Base-by-base conservation (phyloP, 177 flowering plant genomes). In the Telopea speciosissima region DNA sequence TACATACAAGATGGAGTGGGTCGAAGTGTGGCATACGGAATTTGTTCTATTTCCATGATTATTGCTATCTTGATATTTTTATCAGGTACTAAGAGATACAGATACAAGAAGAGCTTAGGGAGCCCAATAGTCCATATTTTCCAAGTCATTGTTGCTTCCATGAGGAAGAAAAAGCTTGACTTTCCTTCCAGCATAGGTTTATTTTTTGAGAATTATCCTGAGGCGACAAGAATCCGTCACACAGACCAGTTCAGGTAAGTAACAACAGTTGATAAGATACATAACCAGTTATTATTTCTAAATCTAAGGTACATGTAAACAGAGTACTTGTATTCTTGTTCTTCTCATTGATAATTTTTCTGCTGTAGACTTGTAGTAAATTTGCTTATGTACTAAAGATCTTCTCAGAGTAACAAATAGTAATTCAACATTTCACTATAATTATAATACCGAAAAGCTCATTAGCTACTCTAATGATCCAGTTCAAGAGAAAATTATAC, bases 1-100 rank as follows among this genome's bases (percentile, higher is more conserved):
- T 85, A 82, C 72, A 71, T 85, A 64, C 84, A 85, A 74, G 88
- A 85, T 52, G 82, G 83, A 65, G 84, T 85, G 19, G 78, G 86
- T 13, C 67, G 88, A 65, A 79, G 77, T 42, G 77, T 79, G 84
- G 88, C 76, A 1, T 85, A 85, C 59, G 88, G 87, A 42, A 82
- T 85, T 28, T 85, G 88, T 52, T 75, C 85, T 0, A 67, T 73
- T 23, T 65, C 85, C 3, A 83, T 82, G 85, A 44, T 84, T 9
- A 52, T 74, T 2, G 88, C 88, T 7, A 67, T 82, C 14, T 10
- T 81, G 56, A 40, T 79, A 63, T 83, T 83, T 62, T 72, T 85
- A 13, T 82, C 78, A 0, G 85, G 86, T 63, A 83, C 80, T 52
- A 83, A 69, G 60, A 72, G 74, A 64, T 85, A 82, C 61, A 76